phyloP scores from a whole-genome alignment of 208 protist genomes.

The Giardia duodenalis region DNA sequence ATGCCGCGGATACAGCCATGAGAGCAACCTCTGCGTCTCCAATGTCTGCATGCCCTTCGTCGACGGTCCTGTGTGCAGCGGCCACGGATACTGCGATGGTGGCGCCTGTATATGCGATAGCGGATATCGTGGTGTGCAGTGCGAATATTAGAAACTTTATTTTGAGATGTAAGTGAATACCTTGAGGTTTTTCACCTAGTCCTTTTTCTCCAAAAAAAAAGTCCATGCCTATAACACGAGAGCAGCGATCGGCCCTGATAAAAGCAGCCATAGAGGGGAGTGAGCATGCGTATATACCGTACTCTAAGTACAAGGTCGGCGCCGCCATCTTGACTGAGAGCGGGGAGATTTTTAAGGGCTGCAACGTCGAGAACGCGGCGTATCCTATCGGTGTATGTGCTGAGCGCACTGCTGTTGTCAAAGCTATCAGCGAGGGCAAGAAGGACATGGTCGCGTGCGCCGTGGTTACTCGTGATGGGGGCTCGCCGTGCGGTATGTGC shows the following conservation, averaged over 20 bases:
- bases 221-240: not conserved
- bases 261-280: slow-evolving; percentile 30
- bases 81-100: too few relatives aligned
- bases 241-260: slow-evolving; percentile 30
- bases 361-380: slow-evolving; percentile 57
- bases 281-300: slow-evolving; percentile 48
- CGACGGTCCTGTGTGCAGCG: too few relatives aligned
- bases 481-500: slow-evolving; percentile 30
- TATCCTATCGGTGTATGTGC: slow-evolving; percentile 57
- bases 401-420: slow-evolving; percentile 50
- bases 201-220: too few relatives aligned
- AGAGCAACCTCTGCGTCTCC: too few relatives aligned
- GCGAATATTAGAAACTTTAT: too few relatives aligned
- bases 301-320: slow-evolving; percentile 55
- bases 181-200: too few relatives aligned
- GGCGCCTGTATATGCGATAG: too few relatives aligned
- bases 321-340: slow-evolving; percentile 41
- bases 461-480: slow-evolving; percentile 37
- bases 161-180: too few relatives aligned
- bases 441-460: slow-evolving; percentile 43
- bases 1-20: too few relatives aligned
- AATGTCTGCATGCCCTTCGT: too few relatives aligned
- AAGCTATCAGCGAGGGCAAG: slow-evolving; percentile 46
- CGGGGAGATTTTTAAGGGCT: slow-evolving; percentile 39
- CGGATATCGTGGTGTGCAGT: too few relatives aligned